Conservation (phyloP, 2,329 filamentous ascomycete genomes). For the Colletotrichum ledebouriae region DNA sequence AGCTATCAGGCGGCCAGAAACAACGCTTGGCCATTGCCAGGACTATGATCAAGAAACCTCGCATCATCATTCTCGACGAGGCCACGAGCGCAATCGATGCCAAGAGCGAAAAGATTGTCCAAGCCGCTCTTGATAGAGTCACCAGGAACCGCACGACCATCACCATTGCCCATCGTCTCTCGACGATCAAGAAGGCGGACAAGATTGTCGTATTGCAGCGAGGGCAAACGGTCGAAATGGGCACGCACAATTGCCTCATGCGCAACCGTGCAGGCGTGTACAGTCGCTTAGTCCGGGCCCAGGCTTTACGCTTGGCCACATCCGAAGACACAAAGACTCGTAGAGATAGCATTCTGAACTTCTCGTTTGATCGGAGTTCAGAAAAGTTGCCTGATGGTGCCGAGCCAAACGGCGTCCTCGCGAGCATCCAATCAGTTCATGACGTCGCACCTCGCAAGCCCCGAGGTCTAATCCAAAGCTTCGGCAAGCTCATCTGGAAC, state of each 20-base stretch:
- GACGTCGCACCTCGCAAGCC: background rate
- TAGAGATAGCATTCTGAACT: conserved; percentile 1
- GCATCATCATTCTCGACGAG: conserved; percentile 74
- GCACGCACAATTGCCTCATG: conserved; percentile 44
- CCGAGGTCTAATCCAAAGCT: conserved; percentile 36
- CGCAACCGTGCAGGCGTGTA: conserved; percentile 44
- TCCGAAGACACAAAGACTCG: background rate
- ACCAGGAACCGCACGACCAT: conserved; percentile 44
- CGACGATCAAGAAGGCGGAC: conserved; percentile 52
- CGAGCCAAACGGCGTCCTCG: background rate
- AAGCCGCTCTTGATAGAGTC: conserved; percentile 50
- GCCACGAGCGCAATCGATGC: conserved; percentile 67
- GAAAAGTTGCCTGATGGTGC: conserved; percentile 13
- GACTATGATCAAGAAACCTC: conserved; percentile 70
- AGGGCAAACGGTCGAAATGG: conserved; percentile 58
- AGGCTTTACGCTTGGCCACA: conserved; percentile 37
- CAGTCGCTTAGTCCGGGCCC: conserved; percentile 45
- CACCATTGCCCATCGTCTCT: conserved; percentile 46
- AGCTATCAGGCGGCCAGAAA: conserved; percentile 72
- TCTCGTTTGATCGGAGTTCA: conserved; percentile 1
- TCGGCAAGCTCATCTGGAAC: conserved; percentile 43
- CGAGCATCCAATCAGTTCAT: background rate
- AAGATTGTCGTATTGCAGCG: conserved; percentile 58
- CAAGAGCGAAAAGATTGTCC: conserved; percentile 53
- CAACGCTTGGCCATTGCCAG: conserved; percentile 74